phyloP scores from a whole-genome alignment of 2,329 filamentous ascomycete genomes.

The Alternaria panax region DNA sequence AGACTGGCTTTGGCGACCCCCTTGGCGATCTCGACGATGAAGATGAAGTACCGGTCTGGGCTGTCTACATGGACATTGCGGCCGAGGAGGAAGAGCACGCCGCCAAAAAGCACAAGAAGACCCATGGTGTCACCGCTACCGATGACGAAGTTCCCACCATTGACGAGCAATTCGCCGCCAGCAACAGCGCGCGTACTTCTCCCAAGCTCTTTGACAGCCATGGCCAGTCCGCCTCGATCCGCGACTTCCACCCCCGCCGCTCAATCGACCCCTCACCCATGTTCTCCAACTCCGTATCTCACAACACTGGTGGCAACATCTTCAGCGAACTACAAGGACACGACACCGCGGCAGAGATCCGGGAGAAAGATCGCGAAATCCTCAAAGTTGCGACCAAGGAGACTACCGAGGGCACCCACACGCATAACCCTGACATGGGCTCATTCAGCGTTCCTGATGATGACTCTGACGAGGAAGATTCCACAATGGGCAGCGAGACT shows the following conservation, averaged over 20 bases:
- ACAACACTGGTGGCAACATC: conserved; percentile 36
- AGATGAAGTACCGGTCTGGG: conserved; percentile 41
- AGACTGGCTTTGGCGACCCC: conserved; percentile 39
- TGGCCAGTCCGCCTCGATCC: conserved; percentile 30
- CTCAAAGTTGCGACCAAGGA: conserved; percentile 23
- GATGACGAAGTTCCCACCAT: conserved; percentile 31
- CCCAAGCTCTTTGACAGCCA: conserved; percentile 30
- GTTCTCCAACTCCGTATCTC: conserved; percentile 30
- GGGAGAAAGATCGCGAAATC: conserved; percentile 24
- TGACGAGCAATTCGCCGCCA: conserved; percentile 26
- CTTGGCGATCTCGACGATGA: conserved; percentile 39
- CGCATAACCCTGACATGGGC: conserved; percentile 21
- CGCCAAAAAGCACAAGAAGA: conserved; percentile 35
- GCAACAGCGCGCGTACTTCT: conserved; percentile 5
- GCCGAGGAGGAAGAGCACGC: conserved; percentile 31
- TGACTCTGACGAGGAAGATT: conserved; percentile 31
- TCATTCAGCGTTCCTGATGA: conserved; percentile 36
- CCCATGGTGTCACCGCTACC: conserved; percentile 14
- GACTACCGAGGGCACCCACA: background rate
- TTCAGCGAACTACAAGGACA: conserved; percentile 37
- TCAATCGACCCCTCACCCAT: conserved; percentile 42
- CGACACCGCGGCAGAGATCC: conserved; percentile 18
- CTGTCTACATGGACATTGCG: conserved; percentile 37
- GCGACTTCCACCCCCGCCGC: conserved; percentile 41
- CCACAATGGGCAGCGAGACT: conserved; percentile 21